Conservation (phyloP, 371 early-diverging fungal genomes). For the Lichtheimia ramosa region DNA sequence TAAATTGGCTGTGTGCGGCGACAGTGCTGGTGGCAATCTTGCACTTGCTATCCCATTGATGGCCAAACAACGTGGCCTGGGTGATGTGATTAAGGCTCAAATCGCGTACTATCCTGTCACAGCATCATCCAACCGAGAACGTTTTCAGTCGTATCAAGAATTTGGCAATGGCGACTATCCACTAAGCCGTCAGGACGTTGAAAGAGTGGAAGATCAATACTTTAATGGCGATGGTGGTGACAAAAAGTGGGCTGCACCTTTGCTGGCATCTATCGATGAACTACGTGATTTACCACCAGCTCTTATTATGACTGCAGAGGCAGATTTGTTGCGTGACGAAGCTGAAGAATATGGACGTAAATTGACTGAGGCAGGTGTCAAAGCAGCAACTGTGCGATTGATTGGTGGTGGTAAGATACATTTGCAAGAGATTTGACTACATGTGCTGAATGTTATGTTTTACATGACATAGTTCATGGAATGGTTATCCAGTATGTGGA, state of each 20-base stretch:
- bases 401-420: constrained; percentile 8
- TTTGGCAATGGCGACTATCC: constrained; percentile 18
- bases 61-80: constrained; percentile 15
- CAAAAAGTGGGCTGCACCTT: constrained; percentile 10
- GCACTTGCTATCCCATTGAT: constrained; percentile 13
- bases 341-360: constrained; percentile 30
- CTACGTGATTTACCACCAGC: constrained; percentile 33
- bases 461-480: constrained; percentile 9
- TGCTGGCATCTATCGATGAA: constrained; percentile 22
- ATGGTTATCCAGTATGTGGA: constrained; percentile 9
- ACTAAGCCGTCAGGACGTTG: background rate
- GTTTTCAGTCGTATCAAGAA: constrained; percentile 1
- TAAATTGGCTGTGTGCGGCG: constrained; percentile 20
- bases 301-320: constrained; percentile 30
- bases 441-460: background rate
- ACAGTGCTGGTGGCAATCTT: constrained; percentile 24
- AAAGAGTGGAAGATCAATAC: background rate
- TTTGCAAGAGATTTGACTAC: too few relatives aligned
- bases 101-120: constrained; percentile 13
- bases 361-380: constrained; percentile 27
- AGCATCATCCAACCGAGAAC: background rate
- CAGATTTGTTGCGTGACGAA: constrained; percentile 36
- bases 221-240: background rate
- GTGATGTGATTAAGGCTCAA: constrained; percentile 12
- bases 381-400: constrained; percentile 16